phyloP scores from a whole-genome alignment of 306 rosid genomes.

The Hylodesmum podocarpum region DNA sequence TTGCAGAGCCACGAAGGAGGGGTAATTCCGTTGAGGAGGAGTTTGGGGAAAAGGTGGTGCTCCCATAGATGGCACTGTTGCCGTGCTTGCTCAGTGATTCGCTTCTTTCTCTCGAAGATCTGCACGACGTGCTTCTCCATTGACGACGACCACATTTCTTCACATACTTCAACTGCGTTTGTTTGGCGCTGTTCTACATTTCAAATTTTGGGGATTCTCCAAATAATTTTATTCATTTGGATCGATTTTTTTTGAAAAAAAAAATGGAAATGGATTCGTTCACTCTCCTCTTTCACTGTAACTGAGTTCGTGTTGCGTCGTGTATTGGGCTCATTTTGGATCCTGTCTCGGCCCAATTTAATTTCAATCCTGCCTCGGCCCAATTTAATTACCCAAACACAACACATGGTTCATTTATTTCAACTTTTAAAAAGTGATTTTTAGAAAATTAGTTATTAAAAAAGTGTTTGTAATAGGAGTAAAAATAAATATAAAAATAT shows the following conservation, averaged over 20 bases:
- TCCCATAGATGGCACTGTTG: conserved; percentile 70
- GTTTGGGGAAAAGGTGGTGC: conserved; percentile 68
- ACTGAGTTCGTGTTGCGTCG: neutral
- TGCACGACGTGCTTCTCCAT: conserved; percentile 70
- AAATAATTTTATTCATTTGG: neutral
- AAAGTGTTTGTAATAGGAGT: no score
- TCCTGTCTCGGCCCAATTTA: neutral
- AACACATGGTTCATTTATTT: no score
- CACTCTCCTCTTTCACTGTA: neutral
- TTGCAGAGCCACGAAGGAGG: conserved; percentile 81
- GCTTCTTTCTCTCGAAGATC: conserved; percentile 72
- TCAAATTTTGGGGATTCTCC: neutral
- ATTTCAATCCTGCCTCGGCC: neutral
- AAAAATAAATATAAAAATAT: no score
- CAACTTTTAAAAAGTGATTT: no score
- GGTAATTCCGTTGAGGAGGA: conserved; percentile 68
- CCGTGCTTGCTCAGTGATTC: conserved; percentile 71
- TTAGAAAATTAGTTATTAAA: no score
- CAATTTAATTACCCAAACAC: neutral
- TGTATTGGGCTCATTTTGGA: neutral
- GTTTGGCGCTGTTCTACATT: conserved; percentile 45
- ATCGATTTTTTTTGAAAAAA: no score
- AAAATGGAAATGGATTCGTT: neutral
- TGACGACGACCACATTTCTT: conserved; percentile 54
- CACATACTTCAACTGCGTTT: neutral